Evolutionary conservation across 2,329 filamentous ascomycete species (phyloP), one percentile per base, ranked within the genome.

Genomic region (Penicillium sp.): DNA sequence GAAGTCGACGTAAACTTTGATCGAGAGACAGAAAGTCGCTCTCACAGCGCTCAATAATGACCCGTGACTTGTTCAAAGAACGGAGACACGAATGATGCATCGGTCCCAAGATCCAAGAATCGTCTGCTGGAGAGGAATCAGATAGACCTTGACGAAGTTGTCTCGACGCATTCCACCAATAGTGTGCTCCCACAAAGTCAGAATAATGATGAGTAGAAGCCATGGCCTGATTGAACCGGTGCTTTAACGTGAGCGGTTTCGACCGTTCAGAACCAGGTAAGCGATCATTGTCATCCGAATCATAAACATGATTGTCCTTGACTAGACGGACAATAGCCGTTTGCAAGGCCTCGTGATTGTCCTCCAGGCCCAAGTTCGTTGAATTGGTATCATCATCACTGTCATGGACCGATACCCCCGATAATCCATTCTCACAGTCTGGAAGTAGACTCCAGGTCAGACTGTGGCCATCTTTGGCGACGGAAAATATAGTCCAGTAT

Each of bases 91-190:
- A 88, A 8, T 60, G 56, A 85, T 73, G 90, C 88, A 70, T 93
- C 84, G 71, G 89, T 83, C 53, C 90, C 74, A 60, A 91, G 76
- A 58, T 85, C 85, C 33, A 88, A 79, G 71, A 89, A 89, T 28
- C 88, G 84, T 65, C 90, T 80, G 49, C 70, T 13, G 47, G 54
- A 5, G 51, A 58, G 36, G 53, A 9, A 80, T 86, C 6, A 81
- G 76, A 15, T 82, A 85, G 51, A 88, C 71, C 49, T 80, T 80
- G 61, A 24, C 84, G 83, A 16, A 95, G 79, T 56, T 90, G 87
- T 54, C 89, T 85, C 26, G 93, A 75, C 0, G 90, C 91, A 67
- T 87, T 88, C 85, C 89, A 93, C 76, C 93, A 96, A 47, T 89
- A 81, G 62, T 95, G 89, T 1, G 90, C 88, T 28, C 87, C 87